A percentile compares a stretch with the other conserved stretches of the same genome.
Evolutionary conservation across 306 rosid genomes (phyloP).

Genomic region (Sophora flavescens): DNA sequence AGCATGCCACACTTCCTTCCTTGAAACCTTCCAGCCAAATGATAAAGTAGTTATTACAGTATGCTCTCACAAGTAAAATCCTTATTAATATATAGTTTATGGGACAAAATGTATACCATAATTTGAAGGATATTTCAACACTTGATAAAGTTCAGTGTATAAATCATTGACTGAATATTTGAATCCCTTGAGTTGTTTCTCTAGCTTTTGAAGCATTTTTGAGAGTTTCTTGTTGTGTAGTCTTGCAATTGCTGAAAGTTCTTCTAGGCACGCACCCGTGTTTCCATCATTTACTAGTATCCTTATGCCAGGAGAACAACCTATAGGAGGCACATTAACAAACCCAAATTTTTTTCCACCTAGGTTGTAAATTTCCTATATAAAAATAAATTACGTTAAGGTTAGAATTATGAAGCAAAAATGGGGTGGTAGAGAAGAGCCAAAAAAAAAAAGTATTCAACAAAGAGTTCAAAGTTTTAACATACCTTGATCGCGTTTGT

Average conservation of each 20-base stretch:
- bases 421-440: background rate
- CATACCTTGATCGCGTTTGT: conserved; percentile 50
- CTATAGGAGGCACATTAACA: conserved; percentile 38
- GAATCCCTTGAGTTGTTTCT: conserved; percentile 52
- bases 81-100: background rate
- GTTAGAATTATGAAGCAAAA: background rate
- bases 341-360: conserved; percentile 71
- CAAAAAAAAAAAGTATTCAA: background rate
- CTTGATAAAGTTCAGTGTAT: background rate
- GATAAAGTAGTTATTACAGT: background rate
- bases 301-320: conserved; percentile 50
- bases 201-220: conserved; percentile 34
- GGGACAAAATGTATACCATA: conserved; percentile 20
- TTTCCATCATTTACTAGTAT: background rate
- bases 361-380: conserved; percentile 55
- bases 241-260: conserved; percentile 33
- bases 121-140: conserved; percentile 47
- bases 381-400: background rate
- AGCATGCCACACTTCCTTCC: conserved; percentile 56
- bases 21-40: conserved; percentile 50
- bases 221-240: conserved; percentile 52
- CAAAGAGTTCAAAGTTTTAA: no score
- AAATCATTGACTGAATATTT: conserved; percentile 51
- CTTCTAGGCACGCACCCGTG: conserved; percentile 46
- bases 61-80: conserved; percentile 16